Base-by-base conservation (phyloP, 495 filamentous ascomycete genomes). In the Lasiosphaeria hispida region DNA sequence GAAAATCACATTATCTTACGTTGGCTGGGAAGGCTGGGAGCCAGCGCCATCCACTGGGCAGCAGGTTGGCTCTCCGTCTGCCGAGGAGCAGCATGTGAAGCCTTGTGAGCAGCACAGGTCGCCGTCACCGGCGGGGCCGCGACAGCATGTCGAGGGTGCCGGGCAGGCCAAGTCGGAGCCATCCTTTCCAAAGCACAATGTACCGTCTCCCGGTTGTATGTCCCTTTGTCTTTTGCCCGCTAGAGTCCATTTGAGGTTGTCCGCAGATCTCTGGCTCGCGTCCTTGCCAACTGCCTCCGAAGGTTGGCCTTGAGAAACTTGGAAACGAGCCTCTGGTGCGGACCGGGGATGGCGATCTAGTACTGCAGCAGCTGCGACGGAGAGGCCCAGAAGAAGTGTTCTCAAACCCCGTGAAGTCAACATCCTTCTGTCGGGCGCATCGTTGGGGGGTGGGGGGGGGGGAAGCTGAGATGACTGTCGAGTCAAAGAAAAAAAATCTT, bases 391-490 rank as follows among this genome's bases (percentile, higher is more conserved):
- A 15, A 61, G 40, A 42, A 64, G 58, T 54, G 54, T 38, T 35
- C 40, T 45, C 47, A 64, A 57, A 61, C 62, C 58, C 62, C 62
- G 47, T 33, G 55, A 53, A 52, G 58, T 53, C 49, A 61, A 57
- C 62, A 64, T 64, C 10, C 59, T 64, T 58, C 50, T 45, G 50
- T 38, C 55, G 18, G 38, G 49, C 38, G 53, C 62, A 61, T 61
- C 51, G 50, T 64, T n/a, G n/a, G n/a, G n/a, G n/a, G n/a, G n/a
- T n/a, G n/a, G n/a, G n/a, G 55, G 15, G 45, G 11, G 43, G 47
- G 34, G 13, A 38, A 43, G 49, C 37, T 7, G 36, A 11, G 42
- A 19, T 37, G 38, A 35, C 34, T 40, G 34, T 48, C 19, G 55
- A 36, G 33, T 35, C 15, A 43, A 40, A 33, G 40, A 44, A 42